Evolutionary conservation across 1,284 basidiomycete genomes (phyloP), one percentile per base, ranked within the genome.

Genomic region (Trametes pubescens): DNA sequence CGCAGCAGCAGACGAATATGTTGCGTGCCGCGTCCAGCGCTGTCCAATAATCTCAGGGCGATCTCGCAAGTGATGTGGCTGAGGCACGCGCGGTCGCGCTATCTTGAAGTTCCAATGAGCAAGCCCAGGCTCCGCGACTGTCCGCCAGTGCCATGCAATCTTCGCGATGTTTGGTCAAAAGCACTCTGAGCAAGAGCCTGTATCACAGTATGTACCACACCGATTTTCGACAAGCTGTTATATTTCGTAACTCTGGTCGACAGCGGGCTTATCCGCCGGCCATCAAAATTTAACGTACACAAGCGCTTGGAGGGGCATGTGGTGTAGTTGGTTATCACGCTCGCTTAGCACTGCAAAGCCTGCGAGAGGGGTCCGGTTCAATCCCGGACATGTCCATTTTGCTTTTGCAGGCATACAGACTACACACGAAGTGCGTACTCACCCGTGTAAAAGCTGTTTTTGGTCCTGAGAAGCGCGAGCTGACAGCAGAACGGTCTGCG

Each of bases 321-420:
- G 64, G 67, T 65, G 64, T 68, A 68, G 67, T 68, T 68, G 67
- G 64, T 68, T 68, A 68, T 68, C 67, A 68, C 67, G 62, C 62
- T 64, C 67, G 67, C 67, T 68, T 68, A 68, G 67, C 67, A 68
- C 29, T 32, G 8, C 4, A 32, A 32, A 32, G 29, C 29, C 29
- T 68, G 67, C 67, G 67, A 64, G 64, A 65, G 67, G 67, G 64
- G 64, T 65, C 61, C 64, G 66, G 66, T 68, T 65, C 64, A 54
- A 68, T 68, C 64, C 66, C 66, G 61, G 64, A 65, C 64, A 54
- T 68, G 66, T 65, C 66, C 66, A 68, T n/a, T 26, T 51, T 52
- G n/a, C 13, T 34, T 55, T 38, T 32, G 11, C 37, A 34, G 22
- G 22, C 8, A 22, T 8, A 48, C 6, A 13, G 10, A 14, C 4